Evolutionary conservation across 2,329 filamentous ascomycete genomes (phyloP).

Genomic region (Trichoderma breve): DNA sequence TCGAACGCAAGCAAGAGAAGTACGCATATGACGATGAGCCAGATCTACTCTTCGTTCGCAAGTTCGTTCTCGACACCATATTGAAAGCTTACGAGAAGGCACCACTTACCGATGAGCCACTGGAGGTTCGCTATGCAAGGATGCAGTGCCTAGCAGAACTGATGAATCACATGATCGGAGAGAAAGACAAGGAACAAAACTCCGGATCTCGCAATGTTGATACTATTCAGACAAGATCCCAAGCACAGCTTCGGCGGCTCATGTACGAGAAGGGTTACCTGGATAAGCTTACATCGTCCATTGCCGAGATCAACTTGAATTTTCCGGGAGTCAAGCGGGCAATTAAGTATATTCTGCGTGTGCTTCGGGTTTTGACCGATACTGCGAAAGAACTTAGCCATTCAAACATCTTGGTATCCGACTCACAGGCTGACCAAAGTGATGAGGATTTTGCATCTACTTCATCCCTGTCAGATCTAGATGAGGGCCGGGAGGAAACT

Average conservation of each 20-base stretch:
- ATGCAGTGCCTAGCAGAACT: slow-evolving; percentile 86
- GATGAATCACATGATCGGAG: slow-evolving; percentile 87
- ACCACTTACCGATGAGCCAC: slow-evolving; percentile 69
- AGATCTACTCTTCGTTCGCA: slow-evolving; percentile 86
- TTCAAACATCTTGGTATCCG: slow-evolving; percentile 68
- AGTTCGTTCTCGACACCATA: slow-evolving; percentile 91
- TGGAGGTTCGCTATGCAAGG: slow-evolving; percentile 83
- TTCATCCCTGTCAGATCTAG: slow-evolving; percentile 84
- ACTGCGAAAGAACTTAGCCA: slow-evolving; percentile 85
- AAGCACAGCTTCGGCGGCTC: slow-evolving; percentile 81
- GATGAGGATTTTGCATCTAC: slow-evolving; percentile 87
- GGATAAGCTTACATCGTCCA: slow-evolving; percentile 80
- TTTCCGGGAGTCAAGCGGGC: slow-evolving; percentile 90
- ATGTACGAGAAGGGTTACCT: slow-evolving; percentile 99
- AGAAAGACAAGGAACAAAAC: slow-evolving; percentile 64
- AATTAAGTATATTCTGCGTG: slow-evolving; percentile 92
- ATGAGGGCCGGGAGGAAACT: slow-evolving; percentile 87
- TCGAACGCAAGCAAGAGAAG: slow-evolving; percentile 55
- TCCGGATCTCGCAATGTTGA: slow-evolving; percentile 42
- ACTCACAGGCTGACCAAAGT: slow-evolving; percentile 63
- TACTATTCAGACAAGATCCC: slow-evolving; percentile 53
- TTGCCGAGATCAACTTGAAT: slow-evolving; percentile 93
- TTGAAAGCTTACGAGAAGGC: slow-evolving; percentile 91
- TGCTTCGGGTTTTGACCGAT: slow-evolving; percentile 81
- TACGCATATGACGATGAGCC: slow-evolving; percentile 73